Base-by-base conservation (phyloP, 2,329 filamentous ascomycete species). In the Aspergillus glaucus region DNA sequence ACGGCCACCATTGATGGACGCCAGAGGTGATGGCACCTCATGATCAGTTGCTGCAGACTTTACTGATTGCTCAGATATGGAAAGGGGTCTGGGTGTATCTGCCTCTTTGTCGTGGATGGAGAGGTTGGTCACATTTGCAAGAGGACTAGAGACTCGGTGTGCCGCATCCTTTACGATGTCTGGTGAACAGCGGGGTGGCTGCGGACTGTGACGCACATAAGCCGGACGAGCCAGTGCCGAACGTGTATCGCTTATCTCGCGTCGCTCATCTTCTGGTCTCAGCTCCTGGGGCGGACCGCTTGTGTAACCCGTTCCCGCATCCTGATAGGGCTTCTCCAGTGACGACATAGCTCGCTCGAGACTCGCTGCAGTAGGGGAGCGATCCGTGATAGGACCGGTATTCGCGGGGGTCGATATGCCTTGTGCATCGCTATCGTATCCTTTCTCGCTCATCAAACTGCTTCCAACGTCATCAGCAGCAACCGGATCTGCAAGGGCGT, bases 381-480 rank as follows among this genome's bases (percentile, higher is more conserved):
- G 41, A 14, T 54, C 53, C 39, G 49, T 32, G 19, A 50, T 47
- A 32, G 57, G 55, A 15, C 45, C 53, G 17, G 50, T 51, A 12
- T 63, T 58, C 19, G 58, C 62, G 21, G 69, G 67, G 10, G 64
- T 70, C 12, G 59, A 48, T 39, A 73, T 65, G 34, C 51, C 67
- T 28, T 67, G 67, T 9, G 69, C 69, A 57, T 73, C 70, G 43
- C 69, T 72, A 48, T 73, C 70, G 50, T 73, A 72, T 6, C 61
- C 67, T 47, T 58, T 59, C 32, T 69, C 69, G 32, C 64, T 72
- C 53, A 64, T 62, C 48, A 69, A 50, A 45, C 65, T 69, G 46
- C 63, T 62, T 37, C 61, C 64, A 30, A 63, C 42, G n/a, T 59
- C 58, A 22, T 51, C 46, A 6, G 62, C 47, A 8, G 50, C 44